These are phyloP conservation scores for Vicia sativa DNA, from an alignment of 306 rosid genomes.

Conservation along the genomic window DNA sequence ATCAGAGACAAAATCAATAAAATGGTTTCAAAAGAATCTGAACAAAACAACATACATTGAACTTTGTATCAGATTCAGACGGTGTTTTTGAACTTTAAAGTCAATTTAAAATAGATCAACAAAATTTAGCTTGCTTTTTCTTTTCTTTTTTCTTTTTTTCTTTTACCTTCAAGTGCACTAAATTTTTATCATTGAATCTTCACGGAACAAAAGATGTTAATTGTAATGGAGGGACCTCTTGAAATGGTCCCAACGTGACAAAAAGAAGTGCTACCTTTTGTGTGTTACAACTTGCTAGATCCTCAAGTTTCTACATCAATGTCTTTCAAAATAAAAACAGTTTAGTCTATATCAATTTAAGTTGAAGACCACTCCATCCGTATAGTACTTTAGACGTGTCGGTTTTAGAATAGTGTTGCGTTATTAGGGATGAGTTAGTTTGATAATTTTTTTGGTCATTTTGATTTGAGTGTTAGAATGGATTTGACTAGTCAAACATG, in stretches of 20 bases:
- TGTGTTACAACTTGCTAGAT: conserved; percentile 36
- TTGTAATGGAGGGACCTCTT: conserved; percentile 25
- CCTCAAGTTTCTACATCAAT: conserved; percentile 27
- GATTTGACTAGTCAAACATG: too few species aligned
- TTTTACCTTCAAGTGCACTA: background rate
- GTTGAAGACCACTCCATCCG: background rate
- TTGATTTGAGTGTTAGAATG: too few species aligned
- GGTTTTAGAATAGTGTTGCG: too few species aligned
- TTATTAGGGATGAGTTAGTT: too few species aligned
- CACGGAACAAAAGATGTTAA: background rate
- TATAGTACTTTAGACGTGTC: too few species aligned
- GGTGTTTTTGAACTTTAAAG: too few species aligned
- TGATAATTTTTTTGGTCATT: too few species aligned
- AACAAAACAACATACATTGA: background rate
- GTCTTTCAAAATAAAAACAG: conserved; percentile 43
- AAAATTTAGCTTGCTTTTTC: background rate
- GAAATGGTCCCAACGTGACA: conserved; percentile 43
- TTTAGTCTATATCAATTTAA: conserved; percentile 45
- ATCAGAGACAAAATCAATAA: background rate
- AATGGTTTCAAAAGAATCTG: background rate
- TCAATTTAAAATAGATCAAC: background rate
- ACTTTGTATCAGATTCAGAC: background rate
- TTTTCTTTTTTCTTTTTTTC: too few species aligned
- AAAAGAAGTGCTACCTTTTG: conserved; percentile 51
- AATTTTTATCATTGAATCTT: background rate